Evolutionary conservation across 805 yeast genomes (phyloP).

Genomic region (Cyberlindnera euphorbiiphila): DNA sequence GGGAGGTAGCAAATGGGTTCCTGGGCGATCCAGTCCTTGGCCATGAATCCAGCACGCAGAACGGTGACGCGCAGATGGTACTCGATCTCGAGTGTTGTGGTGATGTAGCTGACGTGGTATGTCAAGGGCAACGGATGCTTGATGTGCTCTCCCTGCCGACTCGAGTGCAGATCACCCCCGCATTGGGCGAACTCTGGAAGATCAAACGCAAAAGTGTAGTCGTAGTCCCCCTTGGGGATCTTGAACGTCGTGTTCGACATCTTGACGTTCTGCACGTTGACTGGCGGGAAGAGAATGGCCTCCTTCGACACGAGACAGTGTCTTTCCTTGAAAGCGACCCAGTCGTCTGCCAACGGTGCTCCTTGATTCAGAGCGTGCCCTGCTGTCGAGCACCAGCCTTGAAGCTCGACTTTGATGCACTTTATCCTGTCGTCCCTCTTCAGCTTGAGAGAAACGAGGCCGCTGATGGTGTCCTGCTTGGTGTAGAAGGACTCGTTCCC

Average conservation of each 20-base stretch:
- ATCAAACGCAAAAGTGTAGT: not conserved
- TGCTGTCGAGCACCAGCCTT: conserved; percentile 1
- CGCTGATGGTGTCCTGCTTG: not conserved
- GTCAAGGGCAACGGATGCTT: conserved; percentile 1
- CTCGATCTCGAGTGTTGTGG: conserved; percentile 1
- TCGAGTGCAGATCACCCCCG: no score
- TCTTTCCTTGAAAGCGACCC: not conserved
- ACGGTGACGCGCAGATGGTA: not conserved
- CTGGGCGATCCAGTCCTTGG: not conserved
- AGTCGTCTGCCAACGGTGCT: not conserved
- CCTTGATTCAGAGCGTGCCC: not conserved
- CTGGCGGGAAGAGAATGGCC: not conserved
- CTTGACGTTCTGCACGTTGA: not conserved
- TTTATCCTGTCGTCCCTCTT: not conserved
- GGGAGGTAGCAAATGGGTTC: not conserved
- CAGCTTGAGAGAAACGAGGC: not conserved
- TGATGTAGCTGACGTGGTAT: not conserved
- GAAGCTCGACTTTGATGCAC: not conserved
- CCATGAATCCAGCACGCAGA: not conserved
- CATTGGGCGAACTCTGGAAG: not conserved
- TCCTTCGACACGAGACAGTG: not conserved
- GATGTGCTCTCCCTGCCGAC: no score
- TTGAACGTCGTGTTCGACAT: conserved; percentile 1
- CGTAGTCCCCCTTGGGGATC: not conserved
- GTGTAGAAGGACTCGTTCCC: conserved; percentile 1